Conservation (phyloP, 2,329 filamentous ascomycete species). For the Neobulgaria alba region DNA sequence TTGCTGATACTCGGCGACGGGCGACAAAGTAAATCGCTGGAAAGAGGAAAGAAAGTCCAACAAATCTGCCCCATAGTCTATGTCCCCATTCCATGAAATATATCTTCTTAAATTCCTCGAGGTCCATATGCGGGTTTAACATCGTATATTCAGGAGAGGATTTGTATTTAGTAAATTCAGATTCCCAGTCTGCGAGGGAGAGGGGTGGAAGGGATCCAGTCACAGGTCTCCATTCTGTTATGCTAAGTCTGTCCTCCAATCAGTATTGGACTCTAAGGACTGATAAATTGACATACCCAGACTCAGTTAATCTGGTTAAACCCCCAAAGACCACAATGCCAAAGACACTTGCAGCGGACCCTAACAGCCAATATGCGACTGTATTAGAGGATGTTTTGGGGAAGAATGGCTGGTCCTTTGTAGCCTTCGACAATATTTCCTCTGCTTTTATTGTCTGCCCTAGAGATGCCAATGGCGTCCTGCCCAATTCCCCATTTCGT, state of each 20-base stretch:
- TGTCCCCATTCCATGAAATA: conserved; percentile 99
- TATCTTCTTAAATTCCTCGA: conserved; percentile 94
- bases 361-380: conserved; percentile 88
- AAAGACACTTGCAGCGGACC: conserved; percentile 86
- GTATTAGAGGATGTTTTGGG: conserved; percentile 57
- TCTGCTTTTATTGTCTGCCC: conserved; percentile 18
- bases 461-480: conserved; percentile 18
- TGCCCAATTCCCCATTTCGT: conserved; percentile 5
- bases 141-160: conserved; percentile 87
- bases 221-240: conserved; percentile 97
- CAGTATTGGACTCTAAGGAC: no score
- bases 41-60: conserved; percentile 81
- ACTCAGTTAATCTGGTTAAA: conserved; percentile 88
- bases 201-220: conserved; percentile 84
- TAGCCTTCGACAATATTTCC: conserved; percentile 1
- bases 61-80: conserved; percentile 84
- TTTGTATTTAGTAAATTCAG: conserved; percentile 87
- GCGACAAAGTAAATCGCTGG: conserved; percentile 85
- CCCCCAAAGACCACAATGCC: conserved; percentile 95
- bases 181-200: conserved; percentile 74
- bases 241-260: conserved; percentile 61
- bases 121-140: conserved; percentile 85
- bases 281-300: conserved; percentile 61
- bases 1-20: conserved; percentile 64
- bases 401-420: conserved; percentile 19